phyloP scores from a whole-genome alignment of 805 yeast genomes.

The Lachancea mirantina region DNA sequence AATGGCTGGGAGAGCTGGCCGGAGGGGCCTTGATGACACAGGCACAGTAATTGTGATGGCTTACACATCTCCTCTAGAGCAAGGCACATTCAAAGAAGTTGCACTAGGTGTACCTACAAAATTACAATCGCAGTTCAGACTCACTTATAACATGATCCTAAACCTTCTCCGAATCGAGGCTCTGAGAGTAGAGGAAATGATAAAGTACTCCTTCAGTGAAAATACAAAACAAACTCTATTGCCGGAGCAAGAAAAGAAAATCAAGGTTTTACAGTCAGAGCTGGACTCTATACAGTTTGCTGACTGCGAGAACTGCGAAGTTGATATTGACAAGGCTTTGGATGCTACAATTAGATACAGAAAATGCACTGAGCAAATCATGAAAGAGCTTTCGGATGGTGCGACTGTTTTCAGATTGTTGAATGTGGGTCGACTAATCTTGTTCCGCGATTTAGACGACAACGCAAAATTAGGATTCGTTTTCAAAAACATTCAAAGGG shows the following conservation, averaged over 20 bases:
- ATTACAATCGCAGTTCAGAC: constrained; percentile 81
- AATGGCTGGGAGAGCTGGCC: constrained; percentile 98
- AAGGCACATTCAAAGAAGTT: constrained; percentile 63
- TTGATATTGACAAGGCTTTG: constrained; percentile 41
- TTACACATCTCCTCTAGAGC: constrained; percentile 55
- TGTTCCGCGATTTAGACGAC: constrained; percentile 45
- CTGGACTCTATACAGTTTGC: constrained; percentile 35
- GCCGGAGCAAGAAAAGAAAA: constrained; percentile 75
- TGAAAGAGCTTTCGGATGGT: constrained; percentile 40
- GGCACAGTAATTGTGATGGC: constrained; percentile 95
- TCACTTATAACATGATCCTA: constrained; percentile 93
- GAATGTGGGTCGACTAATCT: constrained; percentile 48
- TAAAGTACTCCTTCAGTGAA: constrained; percentile 90
- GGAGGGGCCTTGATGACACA: constrained; percentile 88
- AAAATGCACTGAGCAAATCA: constrained; percentile 38
- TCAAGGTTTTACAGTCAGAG: constrained; percentile 45
- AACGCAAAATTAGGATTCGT: constrained; percentile 43
- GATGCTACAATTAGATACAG: constrained; percentile 41
- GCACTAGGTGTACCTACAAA: constrained; percentile 87
- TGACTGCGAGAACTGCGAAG: constrained; percentile 31
- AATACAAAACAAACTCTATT: constrained; percentile 75
- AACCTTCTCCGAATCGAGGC: constrained; percentile 91
- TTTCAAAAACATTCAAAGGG: constrained; percentile 32
- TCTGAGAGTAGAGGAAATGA: constrained; percentile 94
- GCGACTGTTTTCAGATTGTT: constrained; percentile 44